Conservation (phyloP, 768 basidiomycete species). For the Lentinula sp. region DNA sequence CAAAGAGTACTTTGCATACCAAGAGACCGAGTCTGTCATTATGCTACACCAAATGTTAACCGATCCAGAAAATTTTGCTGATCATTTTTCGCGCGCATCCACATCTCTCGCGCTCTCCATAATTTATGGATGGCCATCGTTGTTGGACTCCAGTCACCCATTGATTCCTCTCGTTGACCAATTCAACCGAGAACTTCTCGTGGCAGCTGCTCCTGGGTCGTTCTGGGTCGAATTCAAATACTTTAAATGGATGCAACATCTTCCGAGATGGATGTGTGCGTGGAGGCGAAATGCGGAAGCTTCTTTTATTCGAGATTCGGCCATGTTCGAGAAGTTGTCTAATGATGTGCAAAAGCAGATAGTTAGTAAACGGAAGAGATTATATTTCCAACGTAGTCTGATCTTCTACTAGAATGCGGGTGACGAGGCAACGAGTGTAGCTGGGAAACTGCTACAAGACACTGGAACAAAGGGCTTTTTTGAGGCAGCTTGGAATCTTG, state of each 20-base stretch:
- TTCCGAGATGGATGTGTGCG: conserved; percentile 20
- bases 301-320: conserved; percentile 11
- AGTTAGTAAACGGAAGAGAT: neutral
- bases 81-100: conserved; percentile 8
- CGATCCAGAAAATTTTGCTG: neutral
- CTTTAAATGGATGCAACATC: conserved; percentile 16
- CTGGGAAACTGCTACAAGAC: neutral
- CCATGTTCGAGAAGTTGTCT: conserved; percentile 13
- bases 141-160: conserved; percentile 11
- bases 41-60: neutral
- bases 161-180: conserved; percentile 9
- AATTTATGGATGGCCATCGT: conserved; percentile 12
- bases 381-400: neutral
- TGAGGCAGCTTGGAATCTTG: conserved; percentile 1
- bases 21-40: neutral
- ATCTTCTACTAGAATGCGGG: neutral
- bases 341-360: neutral
- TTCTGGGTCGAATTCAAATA: conserved; percentile 26
- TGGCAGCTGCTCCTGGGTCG: conserved; percentile 23
- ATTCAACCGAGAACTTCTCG: conserved; percentile 15
- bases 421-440: neutral
- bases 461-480: neutral
- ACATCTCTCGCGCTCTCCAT: conserved; percentile 9
- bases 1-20: neutral
- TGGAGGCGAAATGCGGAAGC: conserved; percentile 21